Evolutionary conservation across 1,284 basidiomycete species (phyloP), one percentile per base, ranked within the genome.

Genomic region (Cryptococcus hybrid): DNA sequence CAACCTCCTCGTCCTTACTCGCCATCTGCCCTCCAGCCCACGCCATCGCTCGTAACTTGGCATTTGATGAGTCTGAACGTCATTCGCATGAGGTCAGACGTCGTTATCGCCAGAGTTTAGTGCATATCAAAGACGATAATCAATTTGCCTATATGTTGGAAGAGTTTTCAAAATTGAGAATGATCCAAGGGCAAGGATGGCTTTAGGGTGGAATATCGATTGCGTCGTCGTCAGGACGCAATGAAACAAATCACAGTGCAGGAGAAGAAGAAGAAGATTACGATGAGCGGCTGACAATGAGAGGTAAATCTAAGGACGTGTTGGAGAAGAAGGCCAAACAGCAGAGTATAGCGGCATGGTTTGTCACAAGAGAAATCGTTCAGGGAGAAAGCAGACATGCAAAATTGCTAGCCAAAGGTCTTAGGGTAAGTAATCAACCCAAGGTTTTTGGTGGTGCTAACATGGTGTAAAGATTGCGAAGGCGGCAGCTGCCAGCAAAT

Each of bases 361-460:
- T 71, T 51, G 59, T 67, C 1, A 71, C 64, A 13, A 57, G 69
- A 71, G 58, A n/a, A n/a, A 46, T 71, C 11, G 64, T 71, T 1
- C 65, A 69, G 18, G 68, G 69, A 5, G 69, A 71, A 42, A 54
- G 63, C 44, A 54, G 68, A 35, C 53, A 69, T 61, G 68, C 66
- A 0, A 51, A 65, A 36, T 40, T 66, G 40, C 45, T 71, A 40
- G 63, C 64, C 7, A 57, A 56, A n/a, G 67, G 68, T 9, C 60
- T 69, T 7, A 55, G 52, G 52, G 69, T 69, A 52, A 56, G 69
- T 59, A 12, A 30, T 11, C 43, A 18, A 5, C 15, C 15, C 45
- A 24, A 47, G 15, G n/a, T 38, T 54, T 42, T 7, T 5, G 5
- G 15, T 39, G 48, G 34, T 0, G 18, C 48, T 50, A 36, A 50